phyloP scores from a whole-genome alignment of 2,329 filamentous ascomycete genomes.

The Didymella lethalis region DNA sequence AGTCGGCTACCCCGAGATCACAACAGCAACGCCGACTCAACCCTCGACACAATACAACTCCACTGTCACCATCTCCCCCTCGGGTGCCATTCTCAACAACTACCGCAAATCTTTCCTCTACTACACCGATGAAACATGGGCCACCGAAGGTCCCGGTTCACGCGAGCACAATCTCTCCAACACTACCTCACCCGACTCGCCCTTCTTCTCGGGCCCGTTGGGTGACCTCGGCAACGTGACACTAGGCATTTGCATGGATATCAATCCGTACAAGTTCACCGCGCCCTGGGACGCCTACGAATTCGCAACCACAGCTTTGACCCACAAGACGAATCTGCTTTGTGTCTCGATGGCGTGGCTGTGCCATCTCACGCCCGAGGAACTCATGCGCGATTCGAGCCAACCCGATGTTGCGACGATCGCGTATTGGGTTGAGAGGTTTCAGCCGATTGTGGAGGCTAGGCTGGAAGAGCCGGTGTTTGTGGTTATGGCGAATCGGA shows the following conservation, averaged over 20 bases:
- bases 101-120: constrained; percentile 72
- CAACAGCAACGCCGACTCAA: constrained; percentile 32
- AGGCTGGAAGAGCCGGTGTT: constrained; percentile 62
- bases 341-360: constrained; percentile 82
- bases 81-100: constrained; percentile 63
- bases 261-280: constrained; percentile 69
- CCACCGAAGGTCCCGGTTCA: constrained; percentile 57
- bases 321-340: constrained; percentile 66
- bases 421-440: constrained; percentile 75
- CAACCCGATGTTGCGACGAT: constrained; percentile 76
- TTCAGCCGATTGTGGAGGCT: constrained; percentile 65
- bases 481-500: constrained; percentile 75
- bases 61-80: constrained; percentile 64
- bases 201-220: constrained; percentile 50
- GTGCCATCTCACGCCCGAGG: constrained; percentile 62
- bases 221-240: constrained; percentile 50
- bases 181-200: constrained; percentile 28
- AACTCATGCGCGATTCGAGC: constrained; percentile 56
- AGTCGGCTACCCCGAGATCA: constrained; percentile 75
- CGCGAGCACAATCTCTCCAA: constrained; percentile 32
- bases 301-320: constrained; percentile 65
- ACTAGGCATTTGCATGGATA: constrained; percentile 63
- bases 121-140: constrained; percentile 73
- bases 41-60: constrained; percentile 63
- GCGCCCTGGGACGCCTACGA: constrained; percentile 67